phyloP scores from a whole-genome alignment of 108 stramenopile species.

The Skeletonema tropicum region DNA sequence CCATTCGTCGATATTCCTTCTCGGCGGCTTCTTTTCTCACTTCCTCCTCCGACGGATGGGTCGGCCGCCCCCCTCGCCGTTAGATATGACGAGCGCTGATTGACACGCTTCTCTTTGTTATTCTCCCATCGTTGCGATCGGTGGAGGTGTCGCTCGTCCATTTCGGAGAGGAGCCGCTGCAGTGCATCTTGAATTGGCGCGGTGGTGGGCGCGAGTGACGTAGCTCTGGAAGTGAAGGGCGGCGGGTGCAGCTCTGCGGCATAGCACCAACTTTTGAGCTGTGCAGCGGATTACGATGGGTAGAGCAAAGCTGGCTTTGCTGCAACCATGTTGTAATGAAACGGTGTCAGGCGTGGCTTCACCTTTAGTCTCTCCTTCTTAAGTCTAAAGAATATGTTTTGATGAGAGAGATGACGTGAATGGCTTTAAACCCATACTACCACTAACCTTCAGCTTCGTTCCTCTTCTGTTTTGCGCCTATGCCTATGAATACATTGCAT shows the following conservation, averaged over 20 bases:
- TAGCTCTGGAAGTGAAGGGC: neutral
- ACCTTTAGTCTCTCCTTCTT: slow-evolving; percentile 69
- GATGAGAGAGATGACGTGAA: too few species aligned
- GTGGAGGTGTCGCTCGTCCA: slow-evolving; percentile 47
- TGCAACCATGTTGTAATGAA: too few species aligned
- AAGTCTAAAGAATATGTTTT: too few species aligned
- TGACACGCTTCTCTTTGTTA: slow-evolving; percentile 30
- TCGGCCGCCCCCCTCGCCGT: slow-evolving; percentile 9
- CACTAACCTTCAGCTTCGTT: too few species aligned
- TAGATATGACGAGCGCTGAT: slow-evolving; percentile 49
- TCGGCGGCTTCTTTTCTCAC: slow-evolving; percentile 17
- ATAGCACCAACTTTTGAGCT: neutral
- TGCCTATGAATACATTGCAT: too few species aligned
- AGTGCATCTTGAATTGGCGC: slow-evolving; percentile 54
- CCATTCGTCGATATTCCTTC: slow-evolving; percentile 59
- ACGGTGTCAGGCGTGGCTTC: too few species aligned
- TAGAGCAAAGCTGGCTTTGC: slow-evolving; percentile 33
- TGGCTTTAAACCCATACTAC: too few species aligned
- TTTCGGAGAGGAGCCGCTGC: slow-evolving; percentile 54
- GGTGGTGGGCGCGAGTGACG: slow-evolving; percentile 62
- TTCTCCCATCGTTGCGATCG: slow-evolving; percentile 57
- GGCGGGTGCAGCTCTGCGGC: neutral
- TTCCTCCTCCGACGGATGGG: slow-evolving; percentile 17
- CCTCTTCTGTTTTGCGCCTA: too few species aligned
- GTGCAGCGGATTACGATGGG: slow-evolving; percentile 12